phyloP scores from a whole-genome alignment of 1,284 basidiomycete genomes.

The Inonotus obliquus region DNA sequence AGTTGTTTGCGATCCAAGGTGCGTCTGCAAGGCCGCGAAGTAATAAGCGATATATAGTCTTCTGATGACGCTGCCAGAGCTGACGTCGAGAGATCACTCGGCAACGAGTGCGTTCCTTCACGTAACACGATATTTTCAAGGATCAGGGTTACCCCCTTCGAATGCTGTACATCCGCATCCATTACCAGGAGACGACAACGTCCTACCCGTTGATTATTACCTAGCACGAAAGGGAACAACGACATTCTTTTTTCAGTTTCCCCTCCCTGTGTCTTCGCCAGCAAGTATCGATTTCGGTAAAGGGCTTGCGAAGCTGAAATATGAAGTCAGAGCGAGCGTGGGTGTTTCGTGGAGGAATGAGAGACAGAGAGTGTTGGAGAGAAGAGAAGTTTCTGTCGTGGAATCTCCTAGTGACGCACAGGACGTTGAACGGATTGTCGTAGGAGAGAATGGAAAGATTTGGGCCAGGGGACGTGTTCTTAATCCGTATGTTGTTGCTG shows the following conservation, averaged over 20 bases:
- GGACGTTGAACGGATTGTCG: constrained; percentile 51
- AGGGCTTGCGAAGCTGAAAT: constrained; percentile 59
- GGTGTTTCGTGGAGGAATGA: constrained; percentile 71
- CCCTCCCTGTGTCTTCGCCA: constrained; percentile 58
- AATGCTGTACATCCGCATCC: constrained; percentile 66
- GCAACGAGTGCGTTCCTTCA: constrained; percentile 73
- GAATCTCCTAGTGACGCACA: constrained; percentile 43
- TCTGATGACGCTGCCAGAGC: constrained; percentile 39
- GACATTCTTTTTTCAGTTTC: constrained; percentile 70
- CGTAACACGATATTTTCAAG: constrained; percentile 65
- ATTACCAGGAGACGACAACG: constrained; percentile 43
- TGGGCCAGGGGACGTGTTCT: constrained; percentile 66
- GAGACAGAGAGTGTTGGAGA: constrained; percentile 56
- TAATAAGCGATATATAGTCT: neutral
- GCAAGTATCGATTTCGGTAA: constrained; percentile 64
- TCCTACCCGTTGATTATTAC: constrained; percentile 57
- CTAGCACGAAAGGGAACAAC: constrained; percentile 65
- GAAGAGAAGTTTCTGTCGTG: constrained; percentile 57
- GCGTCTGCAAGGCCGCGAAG: constrained; percentile 17
- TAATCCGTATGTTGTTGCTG: constrained; percentile 58
- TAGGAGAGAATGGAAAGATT: constrained; percentile 72
- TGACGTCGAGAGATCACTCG: constrained; percentile 70
- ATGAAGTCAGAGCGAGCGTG: constrained; percentile 66
- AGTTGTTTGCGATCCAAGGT: constrained; percentile 72
- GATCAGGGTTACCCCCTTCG: constrained; percentile 71